Evolutionary conservation across 345 rosid genomes (phyloP).

Genomic region (Rhodamnia argentea): DNA sequence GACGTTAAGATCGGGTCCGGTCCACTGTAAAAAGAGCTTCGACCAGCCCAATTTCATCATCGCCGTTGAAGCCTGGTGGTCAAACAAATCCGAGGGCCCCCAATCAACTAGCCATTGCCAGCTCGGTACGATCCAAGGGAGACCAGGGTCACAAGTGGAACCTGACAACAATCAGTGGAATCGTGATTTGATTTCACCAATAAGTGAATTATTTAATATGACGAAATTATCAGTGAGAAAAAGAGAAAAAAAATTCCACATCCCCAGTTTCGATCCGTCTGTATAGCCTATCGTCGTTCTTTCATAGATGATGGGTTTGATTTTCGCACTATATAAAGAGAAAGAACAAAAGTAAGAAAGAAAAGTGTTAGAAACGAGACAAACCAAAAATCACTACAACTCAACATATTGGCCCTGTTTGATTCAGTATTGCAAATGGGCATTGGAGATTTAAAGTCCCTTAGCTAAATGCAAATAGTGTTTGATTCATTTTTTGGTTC

Average conservation of each 20-base stretch:
- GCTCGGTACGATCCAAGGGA: neutral
- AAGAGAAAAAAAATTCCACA: neutral
- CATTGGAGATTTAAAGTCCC: no score
- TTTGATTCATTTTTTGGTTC: no score
- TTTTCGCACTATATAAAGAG: no score
- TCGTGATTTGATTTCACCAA: neutral
- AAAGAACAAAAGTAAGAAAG: no score
- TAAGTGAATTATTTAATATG: neutral
- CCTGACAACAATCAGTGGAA: neutral
- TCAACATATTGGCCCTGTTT: no score
- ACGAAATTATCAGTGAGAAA: neutral
- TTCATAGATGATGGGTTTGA: no score
- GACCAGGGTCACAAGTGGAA: neutral
- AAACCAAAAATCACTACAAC: no score
- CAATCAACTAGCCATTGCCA: neutral
- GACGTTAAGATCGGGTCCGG: neutral
- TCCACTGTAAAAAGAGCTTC: neutral
- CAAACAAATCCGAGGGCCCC: neutral
- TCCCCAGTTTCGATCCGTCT: neutral
- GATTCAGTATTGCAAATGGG: no score
- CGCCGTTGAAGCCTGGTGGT: neutral
- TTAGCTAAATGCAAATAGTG: no score
- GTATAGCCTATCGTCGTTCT: neutral
- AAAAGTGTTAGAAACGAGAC: no score
- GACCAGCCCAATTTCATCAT: neutral